Base-by-base conservation (phyloP, 208 protist genomes). In the Angomonas ambiguus region DNA sequence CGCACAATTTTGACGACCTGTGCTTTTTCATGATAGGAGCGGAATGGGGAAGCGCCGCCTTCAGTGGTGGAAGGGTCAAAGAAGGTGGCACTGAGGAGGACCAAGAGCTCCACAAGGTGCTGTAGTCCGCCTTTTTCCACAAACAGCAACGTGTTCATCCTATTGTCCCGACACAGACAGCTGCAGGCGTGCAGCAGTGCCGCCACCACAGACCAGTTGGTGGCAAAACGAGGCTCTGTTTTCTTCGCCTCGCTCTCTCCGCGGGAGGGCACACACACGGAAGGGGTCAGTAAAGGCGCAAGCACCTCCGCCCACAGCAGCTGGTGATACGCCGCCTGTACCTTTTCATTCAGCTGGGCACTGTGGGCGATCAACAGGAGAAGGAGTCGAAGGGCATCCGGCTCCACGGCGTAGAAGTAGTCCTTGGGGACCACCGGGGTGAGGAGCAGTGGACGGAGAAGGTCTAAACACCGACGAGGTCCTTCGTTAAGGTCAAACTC, bases 401-500 rank as follows among this genome's bases (percentile, higher is more conserved):
- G 13, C n/a, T 31, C 24, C 5, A 3, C 2, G 11, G 53, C 53
- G 25, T 59, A 59, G 16, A 59, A 4, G 28, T 59, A 59, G 20
- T 31, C 28, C 24, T 59, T 4, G 5, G 10, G 8, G 13, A 18
- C 38, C 38, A 62, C 16, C 4, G 41, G 4, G 18, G 61, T 1
- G 2, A 49, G 51, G 11, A 64, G 30, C 27, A 68, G 69, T 22
- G 31, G 48, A 11, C 48, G 67, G 35, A 90, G 61, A 22, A 82
- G 48, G 1, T 69, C 28, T 11, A 95, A 59, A 0, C 87, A 51
- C 3, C 79, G 71, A 24, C 51, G 41, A 16, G 85, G 86, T 1
- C 89, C 89, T 10, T 82, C 51, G 80, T 88, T 90, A 34, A 95
- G 81, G 10, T 65, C 71, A 58, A 91, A 95, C 74, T 95, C 86